Conservation (phyloP, 2,329 filamentous ascomycete species). For the Pseudonectria foliicola region DNA sequence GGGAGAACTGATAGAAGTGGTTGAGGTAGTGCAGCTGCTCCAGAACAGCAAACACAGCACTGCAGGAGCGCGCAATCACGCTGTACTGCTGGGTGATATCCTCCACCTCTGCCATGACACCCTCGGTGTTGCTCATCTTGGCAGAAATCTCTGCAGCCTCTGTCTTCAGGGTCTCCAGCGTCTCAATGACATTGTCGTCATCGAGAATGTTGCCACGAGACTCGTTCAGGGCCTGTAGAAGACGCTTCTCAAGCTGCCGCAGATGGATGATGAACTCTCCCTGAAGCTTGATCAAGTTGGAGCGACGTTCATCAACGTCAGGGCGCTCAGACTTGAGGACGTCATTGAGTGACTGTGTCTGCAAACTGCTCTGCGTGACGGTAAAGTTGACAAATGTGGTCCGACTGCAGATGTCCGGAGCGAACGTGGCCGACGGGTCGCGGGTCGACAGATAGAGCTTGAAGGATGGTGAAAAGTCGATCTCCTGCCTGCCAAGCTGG, state of each 20-base stretch:
- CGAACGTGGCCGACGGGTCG: slow-evolving; percentile 91
- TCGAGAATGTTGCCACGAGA: slow-evolving; percentile 97
- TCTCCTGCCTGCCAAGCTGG: slow-evolving; percentile 96
- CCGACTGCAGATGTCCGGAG: slow-evolving; percentile 94
- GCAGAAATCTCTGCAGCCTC: slow-evolving; percentile 92
- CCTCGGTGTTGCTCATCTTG: slow-evolving; percentile 95
- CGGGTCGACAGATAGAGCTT: slow-evolving; percentile 90
- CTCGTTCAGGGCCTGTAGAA: slow-evolving; percentile 92
- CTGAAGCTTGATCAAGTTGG: slow-evolving; percentile 96
- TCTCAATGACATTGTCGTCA: slow-evolving; percentile 97
- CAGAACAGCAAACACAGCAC: slow-evolving; percentile 91
- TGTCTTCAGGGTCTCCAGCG: slow-evolving; percentile 93
- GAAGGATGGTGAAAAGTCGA: slow-evolving; percentile 96
- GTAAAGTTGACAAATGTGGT: slow-evolving; percentile 99
- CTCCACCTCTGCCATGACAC: slow-evolving; percentile 96
- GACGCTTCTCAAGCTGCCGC: slow-evolving; percentile 85
- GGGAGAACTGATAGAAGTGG: slow-evolving; percentile 98
- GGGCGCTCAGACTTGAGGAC: slow-evolving; percentile 96
- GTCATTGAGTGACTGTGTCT: slow-evolving; percentile 95
- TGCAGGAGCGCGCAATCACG: slow-evolving; percentile 88
- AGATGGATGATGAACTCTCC: slow-evolving; percentile 99
- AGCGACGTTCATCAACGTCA: slow-evolving; percentile 91
- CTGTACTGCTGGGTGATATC: slow-evolving; percentile 92
- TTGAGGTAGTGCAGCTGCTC: slow-evolving; percentile 98
- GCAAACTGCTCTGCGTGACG: slow-evolving; percentile 95